Evolutionary conservation across 1,284 basidiomycete genomes (phyloP), one percentile per base, ranked within the genome.

Genomic region (Fomitopsis palustris): DNA sequence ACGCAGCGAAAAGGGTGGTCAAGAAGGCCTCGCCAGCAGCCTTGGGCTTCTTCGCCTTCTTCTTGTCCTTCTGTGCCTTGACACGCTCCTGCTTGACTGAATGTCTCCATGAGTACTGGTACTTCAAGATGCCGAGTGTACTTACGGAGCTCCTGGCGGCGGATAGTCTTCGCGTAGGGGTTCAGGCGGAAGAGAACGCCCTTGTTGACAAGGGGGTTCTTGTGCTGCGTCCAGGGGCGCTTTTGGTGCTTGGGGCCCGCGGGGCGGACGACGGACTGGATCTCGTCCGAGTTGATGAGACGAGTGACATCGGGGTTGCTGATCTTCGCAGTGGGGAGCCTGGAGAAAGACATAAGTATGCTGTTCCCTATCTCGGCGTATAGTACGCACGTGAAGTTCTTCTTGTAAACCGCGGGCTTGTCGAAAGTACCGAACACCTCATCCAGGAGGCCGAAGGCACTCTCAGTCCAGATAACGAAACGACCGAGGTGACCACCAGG

Each of bases 381-480:
- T 54, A 56, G 33, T 37, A 79, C 87, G 51, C 69, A 91, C 90
- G 88, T 68, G 81, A 95, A 97, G 74, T 96, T 92, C 79, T 95
- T 95, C 90, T 99, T 99, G 85, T 88, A 85, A 66, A 84, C 70
- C 19, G 94, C 85, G 25, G 82, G 83, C 79, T 88, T 93, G 70
- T 96, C 93, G 72, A 90, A 92, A 65, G 94, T 96, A 59, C 94
- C 96, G 77, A 94, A 99, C 69, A 99, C 88, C 69, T 93, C 90
- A 77, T 99, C 97, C 60, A 99, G 91, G 65, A 92, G 85, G 63
- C 81, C 85, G 78, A 99, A 98, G 53, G 97, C 97, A 72, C 84
- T 83, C 82, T 98, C 93, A 62, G 97, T 99, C 96, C 96, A 99
- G 85, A 99, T 97, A 76, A 98, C 84, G 82, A 99, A 99, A 66